Percentiles rank a stretch among this genome's conserved stretches.
These are phyloP conservation scores for Papiliotrema nemorosa DNA, from an alignment of 1,284 basidiomycete genomes.

Conservation along the genomic window DNA sequence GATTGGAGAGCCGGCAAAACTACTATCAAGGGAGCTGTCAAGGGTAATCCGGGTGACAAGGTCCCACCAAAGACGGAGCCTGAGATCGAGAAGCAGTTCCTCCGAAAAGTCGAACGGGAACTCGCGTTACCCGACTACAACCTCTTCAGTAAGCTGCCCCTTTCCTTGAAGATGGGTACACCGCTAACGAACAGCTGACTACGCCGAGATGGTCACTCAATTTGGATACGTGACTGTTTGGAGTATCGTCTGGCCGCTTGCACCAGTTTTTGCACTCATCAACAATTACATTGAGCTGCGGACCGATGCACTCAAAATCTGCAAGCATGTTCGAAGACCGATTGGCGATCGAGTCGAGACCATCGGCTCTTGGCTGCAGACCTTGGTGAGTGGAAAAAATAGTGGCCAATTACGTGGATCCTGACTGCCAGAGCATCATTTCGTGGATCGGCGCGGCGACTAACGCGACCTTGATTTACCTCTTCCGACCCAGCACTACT, in stretches of 20 bases:
- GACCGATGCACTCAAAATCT: conserved; percentile 93
- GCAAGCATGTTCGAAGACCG: conserved; percentile 76
- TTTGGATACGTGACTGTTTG: conserved; percentile 91
- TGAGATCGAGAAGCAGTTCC: conserved; percentile 44
- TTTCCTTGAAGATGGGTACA: neutral
- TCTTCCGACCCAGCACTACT: conserved; percentile 58
- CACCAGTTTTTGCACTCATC: conserved; percentile 55
- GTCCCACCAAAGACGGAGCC: conserved; percentile 16
- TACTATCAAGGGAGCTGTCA: conserved; percentile 32
- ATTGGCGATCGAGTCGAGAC: conserved; percentile 81
- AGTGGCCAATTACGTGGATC: neutral
- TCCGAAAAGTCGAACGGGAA: conserved; percentile 73
- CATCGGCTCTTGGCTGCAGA: conserved; percentile 92
- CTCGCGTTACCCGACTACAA: conserved; percentile 76
- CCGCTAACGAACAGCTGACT: conserved; percentile 57
- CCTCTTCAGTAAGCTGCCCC: conserved; percentile 56
- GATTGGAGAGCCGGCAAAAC: conserved; percentile 54
- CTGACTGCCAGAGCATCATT: conserved; percentile 59
- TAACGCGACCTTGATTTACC: conserved; percentile 79
- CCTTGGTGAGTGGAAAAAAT: conserved; percentile 54
- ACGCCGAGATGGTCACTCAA: conserved; percentile 88
- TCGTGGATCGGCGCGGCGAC: conserved; percentile 81
- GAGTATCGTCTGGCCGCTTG: conserved; percentile 92
- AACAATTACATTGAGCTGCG: conserved; percentile 88
- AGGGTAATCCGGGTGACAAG: conserved; percentile 12